Percentiles rank a stretch among this genome's conserved stretches.
These are phyloP conservation scores for Thelonectria rubi DNA, from an alignment of 2,329 filamentous ascomycete species.

Conservation along the genomic window DNA sequence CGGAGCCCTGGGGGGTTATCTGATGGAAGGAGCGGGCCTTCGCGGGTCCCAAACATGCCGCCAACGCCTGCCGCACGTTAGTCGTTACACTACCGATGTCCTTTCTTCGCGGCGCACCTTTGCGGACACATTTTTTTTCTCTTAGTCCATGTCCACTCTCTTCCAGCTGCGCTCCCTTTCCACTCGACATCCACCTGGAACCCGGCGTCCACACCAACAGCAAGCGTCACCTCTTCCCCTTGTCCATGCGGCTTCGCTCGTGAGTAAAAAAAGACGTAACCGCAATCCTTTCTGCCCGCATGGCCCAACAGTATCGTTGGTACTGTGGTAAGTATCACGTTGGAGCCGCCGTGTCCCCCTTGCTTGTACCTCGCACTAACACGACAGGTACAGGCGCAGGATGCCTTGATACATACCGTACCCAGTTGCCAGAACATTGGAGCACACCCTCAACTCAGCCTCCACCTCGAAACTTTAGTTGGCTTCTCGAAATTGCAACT, in stretches of 20 bases:
- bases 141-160: conserved; percentile 13
- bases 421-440: conserved; percentile 8
- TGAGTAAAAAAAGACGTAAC: conserved; percentile 4
- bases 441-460: conserved; percentile 10
- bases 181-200: conserved; percentile 5
- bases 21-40: conserved; percentile 20
- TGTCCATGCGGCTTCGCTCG: conserved; percentile 13
- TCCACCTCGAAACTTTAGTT: conserved; percentile 19
- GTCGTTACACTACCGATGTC: conserved; percentile 9
- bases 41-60: conserved; percentile 11
- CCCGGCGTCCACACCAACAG: conserved; percentile 7
- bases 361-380: conserved; percentile 5
- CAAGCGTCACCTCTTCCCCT: conserved; percentile 7
- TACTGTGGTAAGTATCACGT: background rate
- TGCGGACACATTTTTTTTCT: conserved; percentile 13
- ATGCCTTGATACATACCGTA: conserved; percentile 1
- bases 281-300: background rate
- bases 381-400: conserved; percentile 1
- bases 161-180: conserved; percentile 15
- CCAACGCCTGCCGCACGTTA: conserved; percentile 20
- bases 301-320: background rate
- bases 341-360: background rate
- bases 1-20: conserved; percentile 6
- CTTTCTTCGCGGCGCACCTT: conserved; percentile 13
- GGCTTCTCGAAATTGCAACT: conserved; percentile 25